Conservation (phyloP, 2,329 filamentous ascomycete species). For the Microsporum audouinii region DNA sequence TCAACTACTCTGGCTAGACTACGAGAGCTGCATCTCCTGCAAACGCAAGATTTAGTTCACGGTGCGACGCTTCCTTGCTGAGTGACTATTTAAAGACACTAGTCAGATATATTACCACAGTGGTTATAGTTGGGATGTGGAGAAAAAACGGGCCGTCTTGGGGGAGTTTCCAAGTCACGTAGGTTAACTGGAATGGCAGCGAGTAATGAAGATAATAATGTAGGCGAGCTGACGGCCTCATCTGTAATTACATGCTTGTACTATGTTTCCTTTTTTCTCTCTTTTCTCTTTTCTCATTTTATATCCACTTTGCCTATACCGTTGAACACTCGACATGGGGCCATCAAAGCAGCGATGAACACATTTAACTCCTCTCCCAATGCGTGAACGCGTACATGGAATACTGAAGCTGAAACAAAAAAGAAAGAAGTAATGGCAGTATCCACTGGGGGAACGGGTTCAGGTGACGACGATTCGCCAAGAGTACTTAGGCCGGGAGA, state of each 20-base stretch:
- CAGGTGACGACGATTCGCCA: not conserved
- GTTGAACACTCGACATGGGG: not conserved
- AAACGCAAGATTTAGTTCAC: too few species aligned
- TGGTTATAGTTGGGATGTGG: not conserved
- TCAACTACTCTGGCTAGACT: too few species aligned
- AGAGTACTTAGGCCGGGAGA: not conserved
- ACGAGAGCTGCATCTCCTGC: too few species aligned
- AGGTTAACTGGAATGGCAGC: not conserved
- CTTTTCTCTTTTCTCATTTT: not conserved
- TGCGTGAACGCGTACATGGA: constrained; percentile 3
- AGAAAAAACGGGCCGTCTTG: not conserved
- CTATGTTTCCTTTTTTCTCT: not conserved
- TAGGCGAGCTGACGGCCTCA: not conserved
- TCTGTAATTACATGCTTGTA: not conserved
- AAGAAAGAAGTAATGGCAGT: not conserved
- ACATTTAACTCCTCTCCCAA: constrained; percentile 4
- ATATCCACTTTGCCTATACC: not conserved
- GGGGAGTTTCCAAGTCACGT: not conserved
- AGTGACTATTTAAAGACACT: not conserved
- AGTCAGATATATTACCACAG: not conserved
- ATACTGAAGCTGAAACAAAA: not conserved
- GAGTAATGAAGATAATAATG: not conserved
- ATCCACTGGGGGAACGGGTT: not conserved
- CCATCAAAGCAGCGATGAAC: not conserved
- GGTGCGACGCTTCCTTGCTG: not conserved